Evolutionary conservation across 768 basidiomycete genomes (phyloP).

Genomic region (Tricholoma saponaceum): DNA sequence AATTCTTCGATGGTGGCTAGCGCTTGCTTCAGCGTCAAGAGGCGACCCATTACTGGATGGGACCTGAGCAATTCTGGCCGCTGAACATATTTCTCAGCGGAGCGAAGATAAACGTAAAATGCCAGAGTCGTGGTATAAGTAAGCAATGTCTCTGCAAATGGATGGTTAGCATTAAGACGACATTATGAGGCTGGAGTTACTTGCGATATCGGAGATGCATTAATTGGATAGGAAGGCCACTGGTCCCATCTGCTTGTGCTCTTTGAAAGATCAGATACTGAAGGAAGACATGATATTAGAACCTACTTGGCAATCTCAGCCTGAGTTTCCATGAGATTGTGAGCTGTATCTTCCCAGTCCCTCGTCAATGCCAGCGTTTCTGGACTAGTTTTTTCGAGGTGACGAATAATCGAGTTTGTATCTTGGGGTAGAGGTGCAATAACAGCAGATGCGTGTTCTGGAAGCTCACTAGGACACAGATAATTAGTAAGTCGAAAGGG

Average conservation of each 20-base stretch:
- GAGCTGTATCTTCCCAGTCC: constrained; percentile 76
- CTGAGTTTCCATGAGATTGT: constrained; percentile 46
- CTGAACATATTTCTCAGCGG: constrained; percentile 58
- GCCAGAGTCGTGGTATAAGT: constrained; percentile 89
- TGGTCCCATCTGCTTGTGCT: constrained; percentile 40
- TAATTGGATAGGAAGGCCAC: constrained; percentile 63
- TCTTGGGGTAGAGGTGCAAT: constrained; percentile 45
- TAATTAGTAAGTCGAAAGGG: not conserved
- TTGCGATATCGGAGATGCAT: constrained; percentile 85
- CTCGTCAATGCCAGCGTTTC: constrained; percentile 77
- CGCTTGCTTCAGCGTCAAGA: constrained; percentile 80
- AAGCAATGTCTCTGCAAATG: constrained; percentile 71
- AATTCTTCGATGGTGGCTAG: constrained; percentile 80
- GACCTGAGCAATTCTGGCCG: constrained; percentile 58
- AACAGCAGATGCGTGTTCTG: constrained; percentile 33
- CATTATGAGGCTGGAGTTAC: constrained; percentile 23
- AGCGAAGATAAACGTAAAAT: constrained; percentile 87
- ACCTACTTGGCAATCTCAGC: constrained; percentile 53
- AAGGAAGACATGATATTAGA: not conserved
- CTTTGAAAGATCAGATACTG: constrained; percentile 28
- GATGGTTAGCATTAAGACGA: not conserved
- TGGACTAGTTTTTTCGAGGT: constrained; percentile 72
- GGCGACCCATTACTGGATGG: constrained; percentile 71
- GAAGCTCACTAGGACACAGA: constrained; percentile 27
- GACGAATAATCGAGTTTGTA: constrained; percentile 53